phyloP scores from a whole-genome alignment of 176 grass and related monocot genomes.

The Aegilops longissima region DNA sequence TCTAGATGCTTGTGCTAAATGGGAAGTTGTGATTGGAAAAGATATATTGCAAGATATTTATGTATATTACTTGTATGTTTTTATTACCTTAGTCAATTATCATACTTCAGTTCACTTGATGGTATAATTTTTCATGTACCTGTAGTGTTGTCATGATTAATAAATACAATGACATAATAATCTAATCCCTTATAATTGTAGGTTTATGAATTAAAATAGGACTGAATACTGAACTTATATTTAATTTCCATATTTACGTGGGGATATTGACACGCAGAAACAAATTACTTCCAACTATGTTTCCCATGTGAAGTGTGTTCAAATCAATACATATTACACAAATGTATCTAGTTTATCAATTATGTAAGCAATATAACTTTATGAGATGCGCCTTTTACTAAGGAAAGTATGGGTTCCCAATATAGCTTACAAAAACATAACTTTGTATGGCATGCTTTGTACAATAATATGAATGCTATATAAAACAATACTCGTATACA shows the following conservation, averaged over 20 bases:
- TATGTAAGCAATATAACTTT: not conserved
- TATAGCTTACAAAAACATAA: not conserved
- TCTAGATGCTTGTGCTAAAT: not conserved
- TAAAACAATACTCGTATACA: not conserved
- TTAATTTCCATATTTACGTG: not conserved
- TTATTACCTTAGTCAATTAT: not conserved
- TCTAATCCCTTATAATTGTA: not conserved
- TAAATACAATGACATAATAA: not conserved
- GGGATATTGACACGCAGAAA: not conserved
- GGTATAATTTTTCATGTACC: not conserved
- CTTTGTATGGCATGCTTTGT: not conserved
- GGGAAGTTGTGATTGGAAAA: not conserved
- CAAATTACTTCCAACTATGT: not conserved
- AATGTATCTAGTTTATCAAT: not conserved
- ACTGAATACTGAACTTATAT: not conserved
- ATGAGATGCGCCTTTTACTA: not conserved
- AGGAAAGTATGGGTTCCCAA: not conserved
- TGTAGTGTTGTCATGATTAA: not conserved
- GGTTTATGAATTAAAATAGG: not conserved
- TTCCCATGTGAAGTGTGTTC: not conserved
- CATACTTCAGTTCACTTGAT: not conserved
- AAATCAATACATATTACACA: not conserved
- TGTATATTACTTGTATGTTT: not conserved
- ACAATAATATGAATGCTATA: not conserved
- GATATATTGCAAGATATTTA: not conserved